Percentiles rank a stretch among this genome's conserved stretches.
phyloP scores from a whole-genome alignment of 2,329 filamentous ascomycete genomes.

The Lasiodiplodia gonubiensis region DNA sequence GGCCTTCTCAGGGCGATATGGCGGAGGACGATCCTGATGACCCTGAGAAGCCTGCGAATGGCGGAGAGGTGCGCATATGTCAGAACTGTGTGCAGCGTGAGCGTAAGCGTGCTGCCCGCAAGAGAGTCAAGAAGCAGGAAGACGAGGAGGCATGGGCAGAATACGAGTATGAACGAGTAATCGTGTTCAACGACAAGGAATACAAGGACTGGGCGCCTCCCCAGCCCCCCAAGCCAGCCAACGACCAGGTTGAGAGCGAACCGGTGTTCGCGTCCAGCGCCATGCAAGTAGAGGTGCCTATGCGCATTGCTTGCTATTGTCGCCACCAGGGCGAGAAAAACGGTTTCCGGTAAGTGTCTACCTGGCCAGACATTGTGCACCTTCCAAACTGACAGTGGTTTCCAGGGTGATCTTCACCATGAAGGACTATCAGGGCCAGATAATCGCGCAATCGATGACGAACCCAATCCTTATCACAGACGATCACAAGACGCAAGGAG shows the following conservation, averaged over 20 bases:
- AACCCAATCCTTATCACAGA: conserved; percentile 94
- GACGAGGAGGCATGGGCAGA: conserved; percentile 83
- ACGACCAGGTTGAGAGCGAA: background rate
- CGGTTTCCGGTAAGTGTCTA: conserved; percentile 66
- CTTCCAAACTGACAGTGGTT: conserved; percentile 13
- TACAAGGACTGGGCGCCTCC: conserved; percentile 40
- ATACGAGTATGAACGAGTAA: conserved; percentile 52
- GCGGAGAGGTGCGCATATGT: conserved; percentile 94
- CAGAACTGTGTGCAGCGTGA: conserved; percentile 89
- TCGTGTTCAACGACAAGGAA: conserved; percentile 47
- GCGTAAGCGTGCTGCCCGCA: conserved; percentile 85
- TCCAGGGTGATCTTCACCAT: conserved; percentile 82
- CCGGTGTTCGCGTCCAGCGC: conserved; percentile 42
- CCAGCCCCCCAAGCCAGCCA: conserved; percentile 11
- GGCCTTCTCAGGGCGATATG: conserved; percentile 46
- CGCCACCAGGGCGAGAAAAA: conserved; percentile 88
- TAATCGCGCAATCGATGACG: conserved; percentile 83
- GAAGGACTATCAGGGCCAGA: conserved; percentile 75
- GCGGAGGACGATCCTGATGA: conserved; percentile 62
- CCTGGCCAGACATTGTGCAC: background rate
- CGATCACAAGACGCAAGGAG: conserved; percentile 83
- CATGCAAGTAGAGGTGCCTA: conserved; percentile 81
- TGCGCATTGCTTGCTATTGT: conserved; percentile 97
- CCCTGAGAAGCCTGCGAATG: conserved; percentile 77
- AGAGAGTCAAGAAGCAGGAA: conserved; percentile 91